Evolutionary conservation across 768 basidiomycete species (phyloP).

Genomic region (Rhodotorula graminis): DNA sequence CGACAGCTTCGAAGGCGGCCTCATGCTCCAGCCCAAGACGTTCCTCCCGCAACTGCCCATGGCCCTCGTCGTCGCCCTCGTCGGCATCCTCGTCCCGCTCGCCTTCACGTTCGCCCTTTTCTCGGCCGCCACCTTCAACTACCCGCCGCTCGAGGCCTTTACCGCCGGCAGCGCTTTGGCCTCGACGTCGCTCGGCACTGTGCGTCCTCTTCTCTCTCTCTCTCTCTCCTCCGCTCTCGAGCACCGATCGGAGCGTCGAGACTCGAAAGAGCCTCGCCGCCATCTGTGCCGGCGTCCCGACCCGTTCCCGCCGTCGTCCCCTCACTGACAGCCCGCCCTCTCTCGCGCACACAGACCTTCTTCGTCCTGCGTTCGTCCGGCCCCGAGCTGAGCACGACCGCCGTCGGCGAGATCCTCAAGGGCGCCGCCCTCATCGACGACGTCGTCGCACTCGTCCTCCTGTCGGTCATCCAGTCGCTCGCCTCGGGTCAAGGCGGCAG

Average conservation of each 20-base stretch:
- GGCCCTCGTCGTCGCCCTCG: slow-evolving; percentile 48
- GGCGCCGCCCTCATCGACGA: slow-evolving; percentile 65
- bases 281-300: too few relatives aligned
- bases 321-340: neutral
- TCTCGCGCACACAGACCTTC: slow-evolving; percentile 49
- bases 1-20: slow-evolving; percentile 51
- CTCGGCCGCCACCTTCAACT: slow-evolving; percentile 1
- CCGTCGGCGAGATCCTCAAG: slow-evolving; percentile 58
- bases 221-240: neutral
- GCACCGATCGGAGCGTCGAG: too few relatives aligned
- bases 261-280: too few relatives aligned
- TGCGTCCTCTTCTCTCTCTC: neutral
- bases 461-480: slow-evolving; percentile 52
- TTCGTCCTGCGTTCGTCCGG: slow-evolving; percentile 51
- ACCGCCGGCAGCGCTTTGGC: slow-evolving; percentile 61
- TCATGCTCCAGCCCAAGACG: slow-evolving; percentile 54
- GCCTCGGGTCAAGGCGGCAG: neutral
- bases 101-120: slow-evolving; percentile 53
- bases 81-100: slow-evolving; percentile 52
- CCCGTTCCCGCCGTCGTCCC: too few relatives aligned
- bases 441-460: slow-evolving; percentile 59
- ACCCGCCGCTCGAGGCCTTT: slow-evolving; percentile 51
- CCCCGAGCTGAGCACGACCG: slow-evolving; percentile 51
- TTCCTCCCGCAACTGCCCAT: slow-evolving; percentile 54
- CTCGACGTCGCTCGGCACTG: slow-evolving; percentile 62